Base-by-base conservation (phyloP, 345 rosid species). In the Ceriops zippeliana region DNA sequence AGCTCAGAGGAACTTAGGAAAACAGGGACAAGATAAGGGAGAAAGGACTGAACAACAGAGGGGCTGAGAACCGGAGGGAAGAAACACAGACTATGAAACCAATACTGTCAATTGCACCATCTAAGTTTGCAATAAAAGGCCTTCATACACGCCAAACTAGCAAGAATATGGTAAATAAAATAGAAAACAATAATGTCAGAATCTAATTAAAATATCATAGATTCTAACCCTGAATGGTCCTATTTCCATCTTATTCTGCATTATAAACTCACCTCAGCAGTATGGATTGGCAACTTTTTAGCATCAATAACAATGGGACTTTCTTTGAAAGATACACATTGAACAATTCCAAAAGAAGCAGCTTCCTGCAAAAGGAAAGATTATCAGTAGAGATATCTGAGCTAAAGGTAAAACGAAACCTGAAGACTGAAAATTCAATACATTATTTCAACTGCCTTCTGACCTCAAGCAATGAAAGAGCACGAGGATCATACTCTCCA, bases 401-500 rank as follows among this genome's bases (percentile, higher is more conserved):
- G 21, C n/a, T 52, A 60, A 28, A 52, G 22, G 28, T 69, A 64
- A 32, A 64, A 51, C 52, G 62, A 57, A 27, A 24, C 15, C 37
- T 11, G 58, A 61, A 20, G 9, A 54, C 54, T 47, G 66, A 75
- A 70, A 63, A 17, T 68, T 11, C 16, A 53, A 52, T 34, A 66
- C 67, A 49, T 58, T 47, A 19, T 7, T 61, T 76, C 70, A 67
- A 61, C 59, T 53, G 72, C 20, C 21, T 37, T 63, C 82, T 65
- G 65, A 92, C 98, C 98, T 88, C 96, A 68, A 90, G 89, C 66
- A 90, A 66, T 47, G 96, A 90, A 67, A 92, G 89, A 68, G 98
- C 95, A 76, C 97, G 83, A 73, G 98, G 91, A 74, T 93, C 98
- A 63, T 87, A 93, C 81, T 93, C 97, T 73, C 90, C 98, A 81